Evolutionary conservation across 78 protist species (phyloP).

Genomic region (Dictyostelium firmibasis): DNA sequence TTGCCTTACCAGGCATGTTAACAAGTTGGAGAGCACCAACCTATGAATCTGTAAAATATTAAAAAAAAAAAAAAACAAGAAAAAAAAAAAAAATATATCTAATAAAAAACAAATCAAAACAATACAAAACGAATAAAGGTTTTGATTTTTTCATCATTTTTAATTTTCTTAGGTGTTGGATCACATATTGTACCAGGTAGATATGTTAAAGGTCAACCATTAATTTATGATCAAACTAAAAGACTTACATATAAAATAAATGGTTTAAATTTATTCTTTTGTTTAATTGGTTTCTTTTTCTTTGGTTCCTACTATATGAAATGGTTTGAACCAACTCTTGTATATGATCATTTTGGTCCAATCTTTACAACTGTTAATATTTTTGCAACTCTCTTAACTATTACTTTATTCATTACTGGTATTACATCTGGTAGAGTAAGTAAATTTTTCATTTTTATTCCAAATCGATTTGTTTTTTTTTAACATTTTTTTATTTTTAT

Average conservation of each 20-base stretch:
- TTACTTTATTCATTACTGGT: conserved; percentile 15
- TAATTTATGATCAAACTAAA: conserved; percentile 9
- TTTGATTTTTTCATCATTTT: neutral
- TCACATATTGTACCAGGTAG: conserved; percentile 24
- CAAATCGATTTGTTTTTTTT: too few relatives aligned
- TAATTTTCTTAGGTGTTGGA: conserved; percentile 7
- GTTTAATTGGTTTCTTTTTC: conserved; percentile 2
- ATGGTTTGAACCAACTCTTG: conserved; percentile 32
- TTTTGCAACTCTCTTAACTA: conserved; percentile 3
- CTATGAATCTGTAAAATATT: conserved; percentile 6
- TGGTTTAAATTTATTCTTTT: conserved; percentile 12
- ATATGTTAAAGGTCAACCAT: conserved; percentile 20
- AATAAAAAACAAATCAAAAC: too few relatives aligned
- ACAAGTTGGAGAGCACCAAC: conserved; percentile 39
- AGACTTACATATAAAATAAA: neutral
- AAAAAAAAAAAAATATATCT: neutral
- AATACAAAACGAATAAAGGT: too few relatives aligned
- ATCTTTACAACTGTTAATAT: conserved; percentile 12
- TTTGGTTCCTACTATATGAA: conserved; percentile 3
- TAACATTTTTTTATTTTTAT: too few relatives aligned
- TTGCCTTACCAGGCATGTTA: neutral
- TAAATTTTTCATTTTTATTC: neutral
- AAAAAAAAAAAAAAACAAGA: neutral
- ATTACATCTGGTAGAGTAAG: conserved; percentile 16
- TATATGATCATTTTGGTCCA: conserved; percentile 25